Evolutionary conservation across 805 yeast species (phyloP).

Genomic region (Candida alai): DNA sequence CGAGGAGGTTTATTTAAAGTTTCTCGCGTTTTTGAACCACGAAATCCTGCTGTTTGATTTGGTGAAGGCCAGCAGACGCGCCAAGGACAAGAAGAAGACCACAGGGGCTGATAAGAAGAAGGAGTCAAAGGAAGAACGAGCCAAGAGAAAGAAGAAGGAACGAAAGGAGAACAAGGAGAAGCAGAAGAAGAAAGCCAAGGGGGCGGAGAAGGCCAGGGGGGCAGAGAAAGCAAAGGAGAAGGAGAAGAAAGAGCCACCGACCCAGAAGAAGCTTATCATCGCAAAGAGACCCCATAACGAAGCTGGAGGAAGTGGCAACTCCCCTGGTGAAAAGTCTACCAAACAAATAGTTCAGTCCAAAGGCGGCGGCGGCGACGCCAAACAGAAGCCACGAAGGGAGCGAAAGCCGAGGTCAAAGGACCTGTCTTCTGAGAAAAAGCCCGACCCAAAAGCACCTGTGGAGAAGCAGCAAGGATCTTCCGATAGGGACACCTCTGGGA

Average conservation of each 20-base stretch:
- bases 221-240: constrained; percentile 1
- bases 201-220: background rate
- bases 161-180: constrained; percentile 9
- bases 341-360: background rate
- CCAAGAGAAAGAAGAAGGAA: constrained; percentile 9
- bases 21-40: constrained; percentile 7
- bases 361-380: background rate
- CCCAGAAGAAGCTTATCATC: background rate
- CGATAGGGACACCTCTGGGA: too few relatives aligned
- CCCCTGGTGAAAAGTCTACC: background rate
- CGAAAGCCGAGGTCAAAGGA: background rate
- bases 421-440: too few relatives aligned
- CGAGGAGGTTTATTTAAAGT: constrained; percentile 13
- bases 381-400: background rate
- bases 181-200: constrained; percentile 12
- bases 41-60: constrained; percentile 11
- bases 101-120: constrained; percentile 1
- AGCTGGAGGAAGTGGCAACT: background rate
- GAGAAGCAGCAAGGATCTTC: background rate
- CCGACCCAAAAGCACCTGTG: constrained; percentile 1
- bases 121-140: constrained; percentile 1
- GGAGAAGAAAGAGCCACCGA: background rate
- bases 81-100: constrained; percentile 2
- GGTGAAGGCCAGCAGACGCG: constrained; percentile 9
- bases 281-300: background rate